Conservation (phyloP, 805 yeast genomes). For the Komagataella pseudopastoris region DNA sequence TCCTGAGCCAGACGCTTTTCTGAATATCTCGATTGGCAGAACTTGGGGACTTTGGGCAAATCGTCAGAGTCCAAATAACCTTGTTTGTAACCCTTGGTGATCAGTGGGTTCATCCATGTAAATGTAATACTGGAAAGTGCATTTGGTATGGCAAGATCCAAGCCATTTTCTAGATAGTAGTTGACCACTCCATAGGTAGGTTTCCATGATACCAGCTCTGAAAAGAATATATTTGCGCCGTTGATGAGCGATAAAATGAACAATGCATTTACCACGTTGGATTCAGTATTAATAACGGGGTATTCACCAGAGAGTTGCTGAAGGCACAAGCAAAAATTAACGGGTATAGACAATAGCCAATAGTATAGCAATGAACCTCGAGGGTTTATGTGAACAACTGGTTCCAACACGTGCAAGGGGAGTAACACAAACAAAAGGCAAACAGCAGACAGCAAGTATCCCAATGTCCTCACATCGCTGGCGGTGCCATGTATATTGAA, state of each 20-base stretch:
- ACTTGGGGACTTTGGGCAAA: slow-evolving; percentile 26
- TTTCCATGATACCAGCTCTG: slow-evolving; percentile 25
- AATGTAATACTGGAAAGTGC: slow-evolving; percentile 69
- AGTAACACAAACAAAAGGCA: slow-evolving; percentile 14
- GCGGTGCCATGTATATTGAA: not conserved
- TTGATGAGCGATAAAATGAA: slow-evolving; percentile 17
- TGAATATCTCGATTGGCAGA: slow-evolving; percentile 19
- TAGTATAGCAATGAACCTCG: slow-evolving; percentile 23
- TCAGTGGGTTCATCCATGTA: slow-evolving; percentile 82
- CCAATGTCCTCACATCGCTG: slow-evolving; percentile 2
- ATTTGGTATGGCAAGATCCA: slow-evolving; percentile 26
- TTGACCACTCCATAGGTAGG: slow-evolving; percentile 25
- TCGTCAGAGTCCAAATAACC: slow-evolving; percentile 21
- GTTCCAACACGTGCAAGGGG: slow-evolving; percentile 32
- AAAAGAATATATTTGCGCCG: slow-evolving; percentile 17
- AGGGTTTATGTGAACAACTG: slow-evolving; percentile 22
- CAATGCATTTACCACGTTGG: slow-evolving; percentile 3
- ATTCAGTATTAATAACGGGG: not conserved
- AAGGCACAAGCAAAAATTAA: slow-evolving; percentile 3
- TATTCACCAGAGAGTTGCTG: slow-evolving; percentile 4
- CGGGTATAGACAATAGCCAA: slow-evolving; percentile 20
- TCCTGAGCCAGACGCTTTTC: slow-evolving; percentile 15
- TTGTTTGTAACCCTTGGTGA: slow-evolving; percentile 49
- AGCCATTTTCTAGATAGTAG: slow-evolving; percentile 18
- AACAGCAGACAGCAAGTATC: slow-evolving; percentile 6